phyloP scores from a whole-genome alignment of 768 basidiomycete species.

The Xanthoconium stramineum region DNA sequence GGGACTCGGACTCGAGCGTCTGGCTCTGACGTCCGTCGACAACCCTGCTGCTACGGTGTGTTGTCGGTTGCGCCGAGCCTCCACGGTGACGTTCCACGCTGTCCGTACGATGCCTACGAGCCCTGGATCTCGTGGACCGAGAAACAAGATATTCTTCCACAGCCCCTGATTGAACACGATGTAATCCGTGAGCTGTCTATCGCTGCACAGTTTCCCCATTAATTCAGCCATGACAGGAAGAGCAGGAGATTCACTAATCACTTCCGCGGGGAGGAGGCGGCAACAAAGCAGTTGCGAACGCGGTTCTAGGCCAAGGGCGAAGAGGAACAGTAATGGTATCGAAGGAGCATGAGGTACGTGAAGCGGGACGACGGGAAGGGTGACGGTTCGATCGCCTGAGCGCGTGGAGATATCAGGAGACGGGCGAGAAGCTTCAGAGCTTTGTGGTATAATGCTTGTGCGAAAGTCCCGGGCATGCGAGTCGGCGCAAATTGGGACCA shows the following conservation, averaged over 20 bases:
- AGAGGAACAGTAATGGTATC: slow-evolving; percentile 56
- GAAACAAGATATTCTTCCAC: slow-evolving; percentile 60
- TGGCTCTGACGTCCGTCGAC: slow-evolving; percentile 13
- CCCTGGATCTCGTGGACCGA: slow-evolving; percentile 45
- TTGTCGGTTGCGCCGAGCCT: slow-evolving; percentile 43
- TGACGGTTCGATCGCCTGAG: slow-evolving; percentile 34
- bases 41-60: slow-evolving; percentile 7
- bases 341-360: slow-evolving; percentile 53
- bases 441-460: slow-evolving; percentile 33
- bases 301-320: slow-evolving; percentile 51
- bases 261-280: slow-evolving; percentile 50
- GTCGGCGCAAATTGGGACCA: slow-evolving; percentile 52
- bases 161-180: slow-evolving; percentile 52
- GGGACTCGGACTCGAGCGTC: slow-evolving; percentile 9
- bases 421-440: slow-evolving; percentile 34
- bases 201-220: slow-evolving; percentile 42
- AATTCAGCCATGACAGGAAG: slow-evolving; percentile 53
- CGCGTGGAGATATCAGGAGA: slow-evolving; percentile 24
- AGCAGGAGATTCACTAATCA: slow-evolving; percentile 59
- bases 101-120: slow-evolving; percentile 51
- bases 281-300: slow-evolving; percentile 46
- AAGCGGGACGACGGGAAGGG: slow-evolving; percentile 49
- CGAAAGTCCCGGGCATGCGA: slow-evolving; percentile 42
- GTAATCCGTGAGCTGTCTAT: slow-evolving; percentile 32
- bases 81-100: slow-evolving; percentile 74